Evolutionary conservation across 116 monocot genomes (phyloP).

Genomic region (Papilionanthe hybrid): DNA sequence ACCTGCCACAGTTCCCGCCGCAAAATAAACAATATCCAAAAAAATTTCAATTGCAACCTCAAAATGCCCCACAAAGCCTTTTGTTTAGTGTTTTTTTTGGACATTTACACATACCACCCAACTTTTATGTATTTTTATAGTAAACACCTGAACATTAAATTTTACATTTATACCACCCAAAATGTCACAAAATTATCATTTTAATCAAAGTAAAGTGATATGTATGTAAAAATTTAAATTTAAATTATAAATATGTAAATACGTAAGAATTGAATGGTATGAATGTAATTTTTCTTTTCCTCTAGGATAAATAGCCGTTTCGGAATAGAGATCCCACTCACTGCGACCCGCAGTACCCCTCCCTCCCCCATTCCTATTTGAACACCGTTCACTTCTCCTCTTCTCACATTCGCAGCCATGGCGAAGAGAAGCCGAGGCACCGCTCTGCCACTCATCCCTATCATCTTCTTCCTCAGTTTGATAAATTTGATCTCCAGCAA

Average conservation of each 20-base stretch:
- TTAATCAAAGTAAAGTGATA: too few species aligned
- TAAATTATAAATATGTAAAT: too few species aligned
- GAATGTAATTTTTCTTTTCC: too few species aligned
- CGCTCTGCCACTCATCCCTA: neutral
- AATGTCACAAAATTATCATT: too few species aligned
- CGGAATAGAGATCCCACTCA: neutral
- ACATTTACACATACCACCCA: too few species aligned
- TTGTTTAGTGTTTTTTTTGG: too few species aligned
- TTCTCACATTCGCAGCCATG: neutral
- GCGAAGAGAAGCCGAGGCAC: neutral
- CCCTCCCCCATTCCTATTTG: neutral
- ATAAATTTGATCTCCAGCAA: neutral
- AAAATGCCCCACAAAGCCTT: neutral
- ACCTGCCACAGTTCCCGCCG: neutral
- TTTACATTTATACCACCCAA: too few species aligned
- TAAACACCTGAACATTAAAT: too few species aligned
- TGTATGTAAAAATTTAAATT: too few species aligned
- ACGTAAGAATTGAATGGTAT: too few species aligned
- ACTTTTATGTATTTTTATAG: too few species aligned
- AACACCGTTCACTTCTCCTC: neutral
- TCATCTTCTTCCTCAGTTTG: constrained; percentile 12
- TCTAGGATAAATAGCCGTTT: too few species aligned
- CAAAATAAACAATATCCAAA: neutral
- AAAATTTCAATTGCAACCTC: neutral
- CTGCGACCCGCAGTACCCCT: neutral